Percentiles rank a stretch among this genome's conserved stretches.
phyloP scores from a whole-genome alignment of 2,329 filamentous ascomycete genomes.

The Fusarium haematococcum region DNA sequence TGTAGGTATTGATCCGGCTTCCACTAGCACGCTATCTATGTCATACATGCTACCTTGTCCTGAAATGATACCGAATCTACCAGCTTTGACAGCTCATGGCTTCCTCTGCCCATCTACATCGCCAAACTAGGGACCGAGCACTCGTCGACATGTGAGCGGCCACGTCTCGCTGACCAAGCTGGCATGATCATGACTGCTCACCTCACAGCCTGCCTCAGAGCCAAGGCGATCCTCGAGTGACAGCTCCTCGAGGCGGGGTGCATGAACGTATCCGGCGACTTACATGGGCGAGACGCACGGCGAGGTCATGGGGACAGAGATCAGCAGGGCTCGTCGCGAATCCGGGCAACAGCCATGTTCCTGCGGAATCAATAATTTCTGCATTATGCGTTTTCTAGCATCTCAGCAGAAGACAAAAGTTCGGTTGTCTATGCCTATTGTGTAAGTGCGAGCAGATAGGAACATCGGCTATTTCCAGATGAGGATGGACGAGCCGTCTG shows the following conservation, averaged over 20 bases:
- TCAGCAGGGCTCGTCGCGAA: slow-evolving; percentile 9
- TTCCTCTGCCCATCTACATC: not conserved
- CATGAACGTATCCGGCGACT: slow-evolving; percentile 20
- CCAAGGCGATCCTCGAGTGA: not conserved
- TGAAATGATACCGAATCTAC: not conserved
- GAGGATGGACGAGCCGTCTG: not conserved
- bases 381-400: not conserved
- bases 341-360: not conserved
- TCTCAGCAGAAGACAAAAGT: not conserved
- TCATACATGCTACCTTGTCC: not conserved
- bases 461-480: not conserved
- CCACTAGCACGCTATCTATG: not conserved
- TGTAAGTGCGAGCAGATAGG: not conserved
- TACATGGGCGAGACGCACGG: slow-evolving; percentile 19
- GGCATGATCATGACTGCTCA: not conserved
- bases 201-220: not conserved
- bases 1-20: not conserved
- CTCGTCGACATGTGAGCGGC: not conserved
- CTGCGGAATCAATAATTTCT: not conserved
- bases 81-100: not conserved
- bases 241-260: slow-evolving; percentile 16
- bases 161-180: not conserved
- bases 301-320: slow-evolving; percentile 12
- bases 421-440: not conserved
- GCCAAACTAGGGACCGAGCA: not conserved